Base-by-base conservation (phyloP, 306 rosid species). In the Lathyrus tuberosus region DNA sequence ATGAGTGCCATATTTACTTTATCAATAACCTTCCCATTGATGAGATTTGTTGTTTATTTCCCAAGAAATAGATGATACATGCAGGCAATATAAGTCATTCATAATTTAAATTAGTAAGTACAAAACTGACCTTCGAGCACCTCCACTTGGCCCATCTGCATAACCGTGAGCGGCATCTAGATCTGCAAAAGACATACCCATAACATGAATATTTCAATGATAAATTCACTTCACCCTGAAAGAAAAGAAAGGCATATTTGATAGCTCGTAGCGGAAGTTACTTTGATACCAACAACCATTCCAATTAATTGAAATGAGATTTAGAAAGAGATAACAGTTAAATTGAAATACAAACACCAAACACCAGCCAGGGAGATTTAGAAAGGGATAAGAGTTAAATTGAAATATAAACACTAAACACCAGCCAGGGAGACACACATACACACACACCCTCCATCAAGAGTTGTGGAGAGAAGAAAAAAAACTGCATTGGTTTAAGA, bases 101-200 rank as follows among this genome's bases (percentile, higher is more conserved):
- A 7, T 10, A 37, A 73, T 57, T 73, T 62, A 15, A 67, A 66
- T n/a, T 22, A 15, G 20, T 26, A 38, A 18, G 26, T 43, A 38
- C 26, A 67, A 69, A 63, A 15, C 82, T 69, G 62, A 81, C 85
- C 85, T 81, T 69, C 71, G 79, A 47, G 71, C 35, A 64, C 79
- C 82, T 42, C 79, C 79, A 66, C 66, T 42, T 56, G 82, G 67
- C 67, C 77, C 58, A 69, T 73, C 79, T 16, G 58, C 70, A 77
- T 73, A 73, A 49, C 79, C 70, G 1, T 67, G 85, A 41, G 48
- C 72, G 13, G 48, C 43, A 26, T 81, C 81, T 71, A 76, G 18
- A 66, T 73, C 85, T 77, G 76, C 57, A 64, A 49, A 41, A 46
- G 38, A 72, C 8, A 38, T 7, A 63, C 40, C 65, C 72, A 69